Base-by-base conservation (phyloP, 805 yeast genomes). In the Wickerhamiella allomyrinae region DNA sequence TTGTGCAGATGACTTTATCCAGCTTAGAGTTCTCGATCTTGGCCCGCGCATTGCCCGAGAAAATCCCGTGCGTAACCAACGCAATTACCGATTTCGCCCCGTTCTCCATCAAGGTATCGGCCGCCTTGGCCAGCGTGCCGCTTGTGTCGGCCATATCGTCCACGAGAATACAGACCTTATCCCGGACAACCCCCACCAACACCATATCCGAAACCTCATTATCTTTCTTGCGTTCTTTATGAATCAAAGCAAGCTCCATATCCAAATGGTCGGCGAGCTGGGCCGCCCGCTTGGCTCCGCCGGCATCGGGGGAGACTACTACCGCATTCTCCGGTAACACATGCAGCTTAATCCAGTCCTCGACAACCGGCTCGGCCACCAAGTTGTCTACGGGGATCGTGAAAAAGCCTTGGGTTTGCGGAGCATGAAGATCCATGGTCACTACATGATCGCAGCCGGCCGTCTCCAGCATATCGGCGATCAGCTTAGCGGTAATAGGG, bases 101-200 rank as follows among this genome's bases (percentile, higher is more conserved):
- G 50, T 84, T 77, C 19, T 73, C 77, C 49, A 86, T 64, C 46
- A 89, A 66, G 5, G 87, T 76, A 48, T 89, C 94, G 9, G 95
- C 89, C 1, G 97, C 97, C 62, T 89, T 89, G 49, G 84, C 91
- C 50, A 89, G 67, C 2, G 98, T 89, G 33, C 98, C 97, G 64
- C 97, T 89, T 5, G 98, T 89, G 58, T 89, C 98, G 29, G 97
- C 97, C 93, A 89, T 91, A 59, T 89, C 98, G 61, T 89, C 98
- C 25, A 89, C 83, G 48, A 89, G 66, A 20, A 91, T 69, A 62
- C 96, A 87, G 5, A 78, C 73, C 60, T 83, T 85, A 46, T 77
- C 76, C 3, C 74, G 65, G 33, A 89, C 98, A 60, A 87, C 96
- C 49, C 98, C 98, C 35, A 89, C 97, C 25, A 89, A 69, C 20